Evolutionary conservation across 1,284 basidiomycete genomes (phyloP).

Genomic region (Irpex rosettiformis): DNA sequence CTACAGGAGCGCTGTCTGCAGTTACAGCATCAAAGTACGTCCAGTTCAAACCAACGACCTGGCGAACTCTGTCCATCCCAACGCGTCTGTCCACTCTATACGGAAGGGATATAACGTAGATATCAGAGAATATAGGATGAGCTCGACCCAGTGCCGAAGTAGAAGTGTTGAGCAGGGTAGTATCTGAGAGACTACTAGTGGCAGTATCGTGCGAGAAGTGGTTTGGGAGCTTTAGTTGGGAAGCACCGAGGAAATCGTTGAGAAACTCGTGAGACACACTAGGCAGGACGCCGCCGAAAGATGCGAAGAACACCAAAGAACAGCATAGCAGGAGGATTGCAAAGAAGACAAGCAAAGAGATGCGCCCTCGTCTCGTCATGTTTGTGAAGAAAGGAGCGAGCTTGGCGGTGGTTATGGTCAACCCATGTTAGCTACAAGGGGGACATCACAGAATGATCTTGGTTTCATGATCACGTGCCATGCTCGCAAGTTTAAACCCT

Average conservation of each 20-base stretch:
- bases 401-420: not conserved
- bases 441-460: too few species aligned
- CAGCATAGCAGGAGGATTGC: conserved; percentile 9
- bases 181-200: not conserved
- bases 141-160: not conserved
- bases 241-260: not conserved
- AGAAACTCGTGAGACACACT: not conserved
- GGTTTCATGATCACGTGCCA: too few species aligned
- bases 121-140: conserved; percentile 24
- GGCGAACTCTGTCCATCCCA: conserved; percentile 53
- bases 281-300: not conserved
- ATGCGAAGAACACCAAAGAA: conserved; percentile 14
- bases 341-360: conserved; percentile 4
- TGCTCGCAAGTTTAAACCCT: too few species aligned
- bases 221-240: not conserved
- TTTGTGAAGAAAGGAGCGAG: not conserved
- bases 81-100: conserved; percentile 44
- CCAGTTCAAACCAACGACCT: conserved; percentile 43
- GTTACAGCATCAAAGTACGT: conserved; percentile 48
- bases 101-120: conserved; percentile 61
- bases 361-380: conserved; percentile 1
- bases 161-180: not conserved
- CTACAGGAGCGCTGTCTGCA: conserved; percentile 34
- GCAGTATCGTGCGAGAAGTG: too few species aligned
- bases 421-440: not conserved